Evolutionary conservation across 768 basidiomycete species (phyloP).

Genomic region (Neoboletus brunneissimus): DNA sequence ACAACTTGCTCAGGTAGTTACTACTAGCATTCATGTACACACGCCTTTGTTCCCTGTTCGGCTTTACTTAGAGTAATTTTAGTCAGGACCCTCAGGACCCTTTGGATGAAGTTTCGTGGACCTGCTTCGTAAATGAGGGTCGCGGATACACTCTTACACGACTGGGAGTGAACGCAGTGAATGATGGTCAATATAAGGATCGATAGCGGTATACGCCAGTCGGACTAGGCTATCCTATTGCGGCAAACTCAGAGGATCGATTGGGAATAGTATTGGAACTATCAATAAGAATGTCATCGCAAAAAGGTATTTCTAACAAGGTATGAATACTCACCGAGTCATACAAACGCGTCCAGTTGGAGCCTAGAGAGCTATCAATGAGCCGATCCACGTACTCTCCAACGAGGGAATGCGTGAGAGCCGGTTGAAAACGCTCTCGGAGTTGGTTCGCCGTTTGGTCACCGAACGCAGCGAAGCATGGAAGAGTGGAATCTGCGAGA

Average conservation of each 20-base stretch:
- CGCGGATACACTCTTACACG: constrained; percentile 2
- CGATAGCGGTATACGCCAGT: neutral
- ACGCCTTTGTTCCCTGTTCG: neutral
- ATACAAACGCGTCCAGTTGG: constrained; percentile 93
- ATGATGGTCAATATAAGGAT: neutral
- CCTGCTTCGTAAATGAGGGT: neutral
- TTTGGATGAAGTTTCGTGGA: neutral
- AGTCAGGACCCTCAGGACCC: neutral
- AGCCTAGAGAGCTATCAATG: constrained; percentile 86
- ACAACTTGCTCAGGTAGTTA: constrained; percentile 47
- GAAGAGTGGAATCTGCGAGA: constrained; percentile 73
- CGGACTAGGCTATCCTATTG: neutral
- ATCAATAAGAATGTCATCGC: neutral
- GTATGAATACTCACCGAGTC: constrained; percentile 67
- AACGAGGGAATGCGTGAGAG: constrained; percentile 78
- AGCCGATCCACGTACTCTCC: constrained; percentile 88
- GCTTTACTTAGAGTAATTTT: neutral
- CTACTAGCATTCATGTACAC: neutral
- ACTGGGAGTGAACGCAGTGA: neutral
- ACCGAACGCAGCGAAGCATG: constrained; percentile 88
- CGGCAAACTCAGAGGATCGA: constrained; percentile 60
- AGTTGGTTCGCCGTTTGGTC: constrained; percentile 87
- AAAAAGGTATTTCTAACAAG: neutral
- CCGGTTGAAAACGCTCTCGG: constrained; percentile 91
- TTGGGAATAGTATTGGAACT: constrained; percentile 96